These are phyloP conservation scores for Cladosporium sp. DNA, from an alignment of 2,329 filamentous ascomycete species.

Conservation along the genomic window DNA sequence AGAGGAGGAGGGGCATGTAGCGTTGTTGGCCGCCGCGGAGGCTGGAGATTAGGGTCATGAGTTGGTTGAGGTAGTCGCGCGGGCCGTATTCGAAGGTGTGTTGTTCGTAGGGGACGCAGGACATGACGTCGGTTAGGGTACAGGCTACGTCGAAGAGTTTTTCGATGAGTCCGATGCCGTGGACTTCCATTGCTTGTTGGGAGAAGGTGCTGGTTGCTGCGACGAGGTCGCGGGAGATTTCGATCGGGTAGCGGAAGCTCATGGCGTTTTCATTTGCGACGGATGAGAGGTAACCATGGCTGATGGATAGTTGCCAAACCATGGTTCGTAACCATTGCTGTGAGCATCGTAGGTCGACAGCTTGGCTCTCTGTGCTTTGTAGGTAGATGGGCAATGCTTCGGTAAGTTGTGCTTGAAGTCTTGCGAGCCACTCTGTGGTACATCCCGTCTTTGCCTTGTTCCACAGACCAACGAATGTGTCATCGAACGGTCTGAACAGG, in stretches of 20 bases:
- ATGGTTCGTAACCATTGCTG: slow-evolving; percentile 67
- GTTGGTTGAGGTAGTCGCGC: slow-evolving; percentile 66
- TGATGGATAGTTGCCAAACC: slow-evolving; percentile 68
- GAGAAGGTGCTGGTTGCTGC: slow-evolving; percentile 66
- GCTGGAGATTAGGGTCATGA: slow-evolving; percentile 61
- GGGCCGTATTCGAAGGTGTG: slow-evolving; percentile 60
- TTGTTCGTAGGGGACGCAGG: slow-evolving; percentile 53
- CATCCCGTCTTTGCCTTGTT: slow-evolving; percentile 51
- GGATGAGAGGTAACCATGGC: slow-evolving; percentile 57
- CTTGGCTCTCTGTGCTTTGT: slow-evolving; percentile 60
- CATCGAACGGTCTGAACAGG: slow-evolving; percentile 59
- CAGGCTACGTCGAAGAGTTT: slow-evolving; percentile 74
- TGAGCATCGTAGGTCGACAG: slow-evolving; percentile 63
- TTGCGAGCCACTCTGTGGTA: slow-evolving; percentile 42
- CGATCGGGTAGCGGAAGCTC: slow-evolving; percentile 57
- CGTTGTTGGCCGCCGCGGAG: slow-evolving; percentile 72
- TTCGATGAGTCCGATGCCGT: slow-evolving; percentile 72
- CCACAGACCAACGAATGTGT: slow-evolving; percentile 60
- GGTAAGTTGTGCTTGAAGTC: slow-evolving; percentile 47
- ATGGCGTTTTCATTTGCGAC: slow-evolving; percentile 55
- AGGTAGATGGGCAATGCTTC: slow-evolving; percentile 53
- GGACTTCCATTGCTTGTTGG: slow-evolving; percentile 66
- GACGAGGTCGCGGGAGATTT: slow-evolving; percentile 57
- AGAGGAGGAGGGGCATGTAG: slow-evolving; percentile 70
- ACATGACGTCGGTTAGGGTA: slow-evolving; percentile 68